Evolutionary conservation across 2,329 filamentous ascomycete species (phyloP), one percentile per base, ranked within the genome.

Genomic region (Trichoderma citrinoviride): DNA sequence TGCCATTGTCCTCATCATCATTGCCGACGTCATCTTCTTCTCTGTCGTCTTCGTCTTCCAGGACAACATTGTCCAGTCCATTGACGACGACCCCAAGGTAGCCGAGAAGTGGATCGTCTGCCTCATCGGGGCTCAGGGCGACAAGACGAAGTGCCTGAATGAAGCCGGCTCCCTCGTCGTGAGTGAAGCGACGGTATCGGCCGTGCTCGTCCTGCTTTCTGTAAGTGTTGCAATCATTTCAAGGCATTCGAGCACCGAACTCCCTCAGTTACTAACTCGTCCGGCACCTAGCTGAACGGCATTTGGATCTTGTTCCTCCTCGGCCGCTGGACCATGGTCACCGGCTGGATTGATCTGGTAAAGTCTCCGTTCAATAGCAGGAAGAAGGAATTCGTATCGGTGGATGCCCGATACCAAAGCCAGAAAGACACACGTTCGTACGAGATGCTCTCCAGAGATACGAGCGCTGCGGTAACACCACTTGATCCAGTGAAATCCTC

Each of bases 21-120:
- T 97, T 65, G 85, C 87, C 66, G 93, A 98, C 74, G 92, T 98
- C 67, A 88, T 97, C 72, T 97, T 97, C 82, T 97, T 98, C 77
- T 89, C 93, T 2, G 82, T 97, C 52, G 85, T 97, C 62, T 98
- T 98, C 74, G 89, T 98, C 55, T 91, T 92, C 74, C 85, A 97
- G 73, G 91, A 96, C 77, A 89, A 89, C 70, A 85, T 90, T 23
- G 84, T 91, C 14, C 79, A 85, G 60, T 83, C 85, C 3, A 77
- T 84, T 21, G 82, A 84, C 44, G 82, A 87, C 41, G 72, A 89
- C 61, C 79, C 80, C 0, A 68, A 33, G 1, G 83, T 85, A 27
- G 85, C 89, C 2, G 67, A 77, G 41, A 81, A 83, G 3, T 98
- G 92, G 91, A 75, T 96, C 1, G 12, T 74, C 0, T 99, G 95